Percentiles rank a stretch among this genome's conserved stretches.
Evolutionary conservation across 2,329 filamentous ascomycete genomes (phyloP).

Genomic region (Verticillium dahliae): DNA sequence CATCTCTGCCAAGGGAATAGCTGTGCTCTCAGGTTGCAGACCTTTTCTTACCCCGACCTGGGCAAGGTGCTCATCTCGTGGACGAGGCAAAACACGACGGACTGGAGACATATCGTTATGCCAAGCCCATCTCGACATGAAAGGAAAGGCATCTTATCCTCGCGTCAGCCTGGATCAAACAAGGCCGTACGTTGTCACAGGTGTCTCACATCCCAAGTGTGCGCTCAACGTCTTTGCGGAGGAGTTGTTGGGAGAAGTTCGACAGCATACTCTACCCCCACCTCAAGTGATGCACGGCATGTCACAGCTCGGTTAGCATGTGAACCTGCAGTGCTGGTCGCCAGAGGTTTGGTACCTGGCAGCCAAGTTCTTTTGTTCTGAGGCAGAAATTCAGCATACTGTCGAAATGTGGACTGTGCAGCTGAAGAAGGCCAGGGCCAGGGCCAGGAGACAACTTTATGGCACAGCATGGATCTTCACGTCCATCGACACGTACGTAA

Average conservation of each 20-base stretch:
- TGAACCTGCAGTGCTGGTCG: background rate
- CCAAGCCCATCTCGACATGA: too few species aligned
- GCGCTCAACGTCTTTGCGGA: background rate
- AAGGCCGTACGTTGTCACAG: background rate
- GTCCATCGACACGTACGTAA: too few species aligned
- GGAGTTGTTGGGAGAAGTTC: background rate
- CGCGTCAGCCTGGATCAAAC: background rate
- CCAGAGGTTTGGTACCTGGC: background rate
- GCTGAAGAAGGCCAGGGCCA: too few species aligned
- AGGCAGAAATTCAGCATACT: background rate
- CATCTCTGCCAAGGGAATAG: too few species aligned
- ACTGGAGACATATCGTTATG: too few species aligned
- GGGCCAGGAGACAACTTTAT: too few species aligned
- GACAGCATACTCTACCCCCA: background rate
- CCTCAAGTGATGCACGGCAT: background rate
- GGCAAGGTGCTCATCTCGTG: background rate
- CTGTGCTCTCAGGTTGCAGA: too few species aligned
- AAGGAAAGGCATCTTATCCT: too few species aligned
- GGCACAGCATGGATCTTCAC: too few species aligned
- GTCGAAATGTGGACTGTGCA: too few species aligned
- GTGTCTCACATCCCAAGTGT: background rate
- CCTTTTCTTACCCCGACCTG: too few species aligned
- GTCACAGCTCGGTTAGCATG: background rate
- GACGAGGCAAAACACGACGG: background rate
- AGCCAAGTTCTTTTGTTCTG: background rate